Conservation (phyloP, 2,329 filamentous ascomycete species). For the Furcasterigmium furcatum region DNA sequence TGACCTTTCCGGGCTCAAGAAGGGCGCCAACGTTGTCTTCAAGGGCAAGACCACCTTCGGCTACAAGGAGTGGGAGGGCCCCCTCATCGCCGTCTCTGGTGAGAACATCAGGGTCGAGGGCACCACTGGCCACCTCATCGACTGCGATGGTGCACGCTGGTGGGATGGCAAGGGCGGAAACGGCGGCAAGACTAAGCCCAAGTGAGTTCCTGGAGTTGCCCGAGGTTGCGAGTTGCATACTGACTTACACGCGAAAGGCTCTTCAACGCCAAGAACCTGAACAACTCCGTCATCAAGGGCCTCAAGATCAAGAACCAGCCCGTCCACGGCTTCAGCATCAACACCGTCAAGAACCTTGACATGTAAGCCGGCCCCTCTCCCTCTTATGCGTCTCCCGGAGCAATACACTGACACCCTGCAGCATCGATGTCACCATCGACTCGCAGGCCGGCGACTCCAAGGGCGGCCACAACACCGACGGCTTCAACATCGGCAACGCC, state of each 20-base stretch:
- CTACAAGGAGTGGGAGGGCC: constrained; percentile 64
- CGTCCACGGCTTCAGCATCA: constrained; percentile 38
- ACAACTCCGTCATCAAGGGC: constrained; percentile 29
- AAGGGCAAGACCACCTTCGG: constrained; percentile 63
- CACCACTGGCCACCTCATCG: constrained; percentile 46
- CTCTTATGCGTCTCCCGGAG: not conserved
- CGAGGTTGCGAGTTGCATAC: too few relatives aligned
- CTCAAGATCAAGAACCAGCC: constrained; percentile 39
- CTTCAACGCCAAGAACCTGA: constrained; percentile 43
- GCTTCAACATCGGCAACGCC: constrained; percentile 51
- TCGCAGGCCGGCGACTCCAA: constrained; percentile 32
- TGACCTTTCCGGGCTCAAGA: constrained; percentile 50
- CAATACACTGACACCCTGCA: constrained; percentile 1
- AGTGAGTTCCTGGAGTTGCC: too few relatives aligned
- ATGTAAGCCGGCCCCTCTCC: constrained; percentile 20
- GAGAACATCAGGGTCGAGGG: constrained; percentile 50
- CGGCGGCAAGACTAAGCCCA: constrained; percentile 60
- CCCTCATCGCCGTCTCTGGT: constrained; percentile 59
- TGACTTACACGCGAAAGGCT: constrained; percentile 21
- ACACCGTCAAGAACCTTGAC: constrained; percentile 26
- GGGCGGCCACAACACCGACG: constrained; percentile 53
- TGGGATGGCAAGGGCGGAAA: constrained; percentile 61
- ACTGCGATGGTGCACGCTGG: constrained; percentile 55
- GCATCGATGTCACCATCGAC: constrained; percentile 32
- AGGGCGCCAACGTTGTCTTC: constrained; percentile 52